Conservation (phyloP, 192 early-diverging fungal species). For the Anaeromyces robustus region DNA sequence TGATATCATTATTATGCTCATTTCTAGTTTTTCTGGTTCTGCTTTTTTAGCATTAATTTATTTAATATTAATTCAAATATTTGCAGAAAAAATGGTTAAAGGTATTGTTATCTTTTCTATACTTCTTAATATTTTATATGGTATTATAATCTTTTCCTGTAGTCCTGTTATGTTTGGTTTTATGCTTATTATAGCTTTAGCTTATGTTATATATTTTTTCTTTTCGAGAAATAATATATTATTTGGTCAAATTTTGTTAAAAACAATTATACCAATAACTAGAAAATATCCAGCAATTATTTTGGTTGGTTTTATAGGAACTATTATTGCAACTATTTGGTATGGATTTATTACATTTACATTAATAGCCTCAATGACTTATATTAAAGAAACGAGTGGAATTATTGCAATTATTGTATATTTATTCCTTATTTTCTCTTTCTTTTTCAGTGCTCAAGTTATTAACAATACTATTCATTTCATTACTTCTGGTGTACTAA, state of each 20-base stretch:
- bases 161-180: slow-evolving; percentile 11
- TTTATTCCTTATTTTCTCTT: slow-evolving; percentile 41
- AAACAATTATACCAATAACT: slow-evolving; percentile 66
- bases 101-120: slow-evolving; percentile 18
- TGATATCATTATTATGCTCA: background rate
- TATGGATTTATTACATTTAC: slow-evolving; percentile 49
- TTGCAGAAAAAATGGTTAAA: slow-evolving; percentile 29
- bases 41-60: background rate
- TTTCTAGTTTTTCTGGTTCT: background rate
- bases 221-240: slow-evolving; percentile 16
- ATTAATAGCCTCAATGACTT: slow-evolving; percentile 9
- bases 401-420: slow-evolving; percentile 15
- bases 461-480: slow-evolving; percentile 56
- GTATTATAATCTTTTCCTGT: slow-evolving; percentile 8
- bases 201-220: slow-evolving; percentile 19
- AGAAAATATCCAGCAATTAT: slow-evolving; percentile 66
- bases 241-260: background rate
- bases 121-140: slow-evolving; percentile 12
- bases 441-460: slow-evolving; percentile 56
- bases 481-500: slow-evolving; percentile 62
- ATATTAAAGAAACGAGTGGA: background rate
- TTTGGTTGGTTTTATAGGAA: slow-evolving; percentile 47
- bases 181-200: slow-evolving; percentile 17
- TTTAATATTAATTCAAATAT: background rate
- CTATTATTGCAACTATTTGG: slow-evolving; percentile 56